phyloP scores from a whole-genome alignment of 352 stramenopile species.

The Phytophthora hibernalis region DNA sequence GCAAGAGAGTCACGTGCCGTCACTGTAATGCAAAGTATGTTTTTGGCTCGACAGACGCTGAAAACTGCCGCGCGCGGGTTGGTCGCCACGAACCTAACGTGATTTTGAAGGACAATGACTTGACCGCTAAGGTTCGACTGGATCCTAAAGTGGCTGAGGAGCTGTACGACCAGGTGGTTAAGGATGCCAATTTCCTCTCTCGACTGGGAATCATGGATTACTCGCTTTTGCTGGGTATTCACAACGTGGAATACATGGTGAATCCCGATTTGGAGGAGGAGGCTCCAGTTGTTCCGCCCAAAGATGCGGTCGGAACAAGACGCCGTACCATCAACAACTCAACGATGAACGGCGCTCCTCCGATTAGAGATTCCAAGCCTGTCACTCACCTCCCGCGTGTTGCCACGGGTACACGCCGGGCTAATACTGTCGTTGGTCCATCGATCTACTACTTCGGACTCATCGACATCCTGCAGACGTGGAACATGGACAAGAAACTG shows the following conservation, averaged over 20 bases:
- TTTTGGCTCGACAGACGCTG: slow-evolving; percentile 80
- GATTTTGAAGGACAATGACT: slow-evolving; percentile 90
- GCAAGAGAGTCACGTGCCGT: slow-evolving; percentile 85
- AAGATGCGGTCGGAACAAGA: slow-evolving; percentile 40
- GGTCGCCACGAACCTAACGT: slow-evolving; percentile 88
- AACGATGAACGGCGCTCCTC: slow-evolving; percentile 43
- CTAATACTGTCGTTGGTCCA: slow-evolving; percentile 88
- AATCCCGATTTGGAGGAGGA: slow-evolving; percentile 79
- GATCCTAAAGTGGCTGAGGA: slow-evolving; percentile 79
- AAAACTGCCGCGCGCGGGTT: slow-evolving; percentile 78
- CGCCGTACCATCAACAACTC: slow-evolving; percentile 47
- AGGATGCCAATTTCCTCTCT: slow-evolving; percentile 88
- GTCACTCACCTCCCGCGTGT: slow-evolving; percentile 54
- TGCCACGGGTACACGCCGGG: slow-evolving; percentile 73
- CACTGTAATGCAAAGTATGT: slow-evolving; percentile 91
- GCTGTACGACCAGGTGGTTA: slow-evolving; percentile 84
- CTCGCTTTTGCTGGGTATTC: slow-evolving; percentile 88
- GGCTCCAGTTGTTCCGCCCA: slow-evolving; percentile 24
- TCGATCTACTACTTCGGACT: slow-evolving; percentile 91
- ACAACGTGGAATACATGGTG: slow-evolving; percentile 91
- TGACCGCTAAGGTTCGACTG: slow-evolving; percentile 84
- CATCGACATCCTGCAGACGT: slow-evolving; percentile 91
- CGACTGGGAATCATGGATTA: slow-evolving; percentile 93
- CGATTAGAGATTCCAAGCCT: slow-evolving; percentile 44
- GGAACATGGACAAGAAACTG: slow-evolving; percentile 92